Percentiles rank a stretch among this genome's conserved stretches.
Evolutionary conservation across 495 filamentous ascomycete genomes (phyloP).

Genomic region (Parachaetomium inaequale): DNA sequence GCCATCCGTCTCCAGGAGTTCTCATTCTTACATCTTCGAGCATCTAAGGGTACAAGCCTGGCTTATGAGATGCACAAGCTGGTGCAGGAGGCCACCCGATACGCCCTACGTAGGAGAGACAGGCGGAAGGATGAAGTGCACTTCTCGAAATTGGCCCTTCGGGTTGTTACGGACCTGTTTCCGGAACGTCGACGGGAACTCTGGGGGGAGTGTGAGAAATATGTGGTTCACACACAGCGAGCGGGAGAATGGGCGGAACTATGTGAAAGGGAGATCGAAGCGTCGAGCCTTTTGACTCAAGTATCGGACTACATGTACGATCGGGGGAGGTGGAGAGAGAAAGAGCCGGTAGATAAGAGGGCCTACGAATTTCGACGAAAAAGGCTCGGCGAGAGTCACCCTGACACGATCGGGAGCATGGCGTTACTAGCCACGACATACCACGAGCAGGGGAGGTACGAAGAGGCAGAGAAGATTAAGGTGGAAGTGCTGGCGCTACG

Average conservation of each 20-base stretch:
- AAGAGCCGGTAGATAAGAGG: neutral
- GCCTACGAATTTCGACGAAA: neutral
- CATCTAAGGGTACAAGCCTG: neutral
- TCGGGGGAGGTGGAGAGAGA: slow-evolving; percentile 3
- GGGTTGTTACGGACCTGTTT: slow-evolving; percentile 15
- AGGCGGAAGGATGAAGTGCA: slow-evolving; percentile 13
- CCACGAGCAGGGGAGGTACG: slow-evolving; percentile 25
- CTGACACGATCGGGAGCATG: neutral
- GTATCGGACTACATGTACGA: slow-evolving; percentile 20
- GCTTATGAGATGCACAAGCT: slow-evolving; percentile 29
- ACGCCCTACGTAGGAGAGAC: slow-evolving; percentile 7
- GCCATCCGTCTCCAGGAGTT: slow-evolving; percentile 20
- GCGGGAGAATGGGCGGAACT: slow-evolving; percentile 20
- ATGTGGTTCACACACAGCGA: slow-evolving; percentile 14
- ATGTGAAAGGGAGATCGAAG: slow-evolving; percentile 13
- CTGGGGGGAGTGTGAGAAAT: slow-evolving; percentile 24
- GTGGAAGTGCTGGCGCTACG: slow-evolving; percentile 22
- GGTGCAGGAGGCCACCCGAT: slow-evolving; percentile 27
- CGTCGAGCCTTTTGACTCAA: slow-evolving; percentile 17
- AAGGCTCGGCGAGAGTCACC: neutral
- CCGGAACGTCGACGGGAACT: slow-evolving; percentile 7
- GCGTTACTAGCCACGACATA: slow-evolving; percentile 17
- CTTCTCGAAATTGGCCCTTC: slow-evolving; percentile 20
- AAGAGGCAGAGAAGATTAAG: slow-evolving; percentile 33
- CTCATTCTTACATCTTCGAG: slow-evolving; percentile 14